phyloP scores from a whole-genome alignment of 139 green algal species.

The Eudorina sp. region DNA sequence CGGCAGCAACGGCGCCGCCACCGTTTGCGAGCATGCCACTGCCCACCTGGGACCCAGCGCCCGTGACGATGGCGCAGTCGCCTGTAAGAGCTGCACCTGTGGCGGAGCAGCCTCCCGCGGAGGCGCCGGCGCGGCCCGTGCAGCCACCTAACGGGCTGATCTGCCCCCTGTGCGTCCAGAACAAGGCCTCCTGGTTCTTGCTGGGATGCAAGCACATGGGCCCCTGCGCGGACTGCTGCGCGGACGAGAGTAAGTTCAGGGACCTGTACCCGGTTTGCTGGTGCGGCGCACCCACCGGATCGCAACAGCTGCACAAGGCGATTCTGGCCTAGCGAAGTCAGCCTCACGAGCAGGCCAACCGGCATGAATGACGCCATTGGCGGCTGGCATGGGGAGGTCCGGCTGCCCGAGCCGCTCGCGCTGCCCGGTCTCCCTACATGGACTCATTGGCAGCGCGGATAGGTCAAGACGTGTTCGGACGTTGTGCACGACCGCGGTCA shows the following conservation, averaged over 20 bases:
- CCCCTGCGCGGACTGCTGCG: constrained; percentile 19
- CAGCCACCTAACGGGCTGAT: neutral
- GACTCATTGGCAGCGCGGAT: too few relatives aligned
- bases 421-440: too few relatives aligned
- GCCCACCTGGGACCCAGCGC: neutral
- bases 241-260: neutral
- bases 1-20: neutral
- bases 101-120: neutral
- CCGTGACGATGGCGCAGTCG: too few relatives aligned
- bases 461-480: too few relatives aligned
- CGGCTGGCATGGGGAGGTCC: too few relatives aligned
- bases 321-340: too few relatives aligned
- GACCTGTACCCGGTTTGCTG: neutral
- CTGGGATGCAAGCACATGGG: constrained; percentile 22
- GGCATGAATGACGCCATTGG: too few relatives aligned
- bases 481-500: neutral
- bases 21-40: neutral
- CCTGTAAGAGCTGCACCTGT: neutral
- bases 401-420: too few relatives aligned
- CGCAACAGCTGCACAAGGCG: neutral
- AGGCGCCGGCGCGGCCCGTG: neutral
- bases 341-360: too few relatives aligned
- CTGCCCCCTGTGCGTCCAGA: constrained; percentile 17
- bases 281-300: neutral
- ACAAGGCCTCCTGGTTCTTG: neutral